Base-by-base conservation (phyloP, 2,329 filamentous ascomycete species). In the Pseudogymnoascus sp. region DNA sequence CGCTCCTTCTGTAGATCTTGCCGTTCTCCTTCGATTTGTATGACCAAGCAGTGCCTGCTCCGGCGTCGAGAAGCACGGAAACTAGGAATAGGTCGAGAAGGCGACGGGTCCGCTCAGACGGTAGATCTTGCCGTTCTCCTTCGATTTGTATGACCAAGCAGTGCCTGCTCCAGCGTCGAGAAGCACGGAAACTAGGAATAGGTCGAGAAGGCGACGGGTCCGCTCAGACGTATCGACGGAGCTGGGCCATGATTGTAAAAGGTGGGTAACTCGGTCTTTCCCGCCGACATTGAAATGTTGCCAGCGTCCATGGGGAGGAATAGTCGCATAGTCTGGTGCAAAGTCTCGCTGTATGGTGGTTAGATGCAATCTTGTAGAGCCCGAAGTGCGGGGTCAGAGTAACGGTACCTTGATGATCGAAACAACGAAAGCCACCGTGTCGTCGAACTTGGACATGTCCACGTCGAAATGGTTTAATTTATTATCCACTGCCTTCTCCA, bases 1-100 rank as follows among this genome's bases (percentile, higher is more conserved):
- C 94, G 65, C 92, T 96, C 60, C 94, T 86, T 61, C 85, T 82
- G 75, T 93, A 97, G 41, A 89, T 75, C 65, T 87, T 88, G 63
- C 90, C 91, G 66, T 92, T 95, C 72, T 96, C 92, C 66, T 87
- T 87, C 72, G 91, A 96, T 78, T 90, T 94, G 78, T 96, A 99
- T 68, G 86, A 88, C 94, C 94, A 99, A 67, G 85, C 83, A 2
- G 86, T 93, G 41, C 94, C 94, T 1, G 94, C 92, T 41, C 94
- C 94, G 4, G 94, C 91, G 72, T 95, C 90, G 7, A 95, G 81
- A 59, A 95, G 78, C 6, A 94, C 90, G 59, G 90, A 93, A 66
- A 94, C 78, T 72, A 92, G 78, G 76, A 92, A 92, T 37, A 93
- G 81, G 69, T 92, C 90, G 64, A 93, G 82, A 65, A 93, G 76